These are phyloP conservation scores for Pseudocercospora fuligena DNA, from an alignment of 2,329 filamentous ascomycete species.

Conservation along the genomic window DNA sequence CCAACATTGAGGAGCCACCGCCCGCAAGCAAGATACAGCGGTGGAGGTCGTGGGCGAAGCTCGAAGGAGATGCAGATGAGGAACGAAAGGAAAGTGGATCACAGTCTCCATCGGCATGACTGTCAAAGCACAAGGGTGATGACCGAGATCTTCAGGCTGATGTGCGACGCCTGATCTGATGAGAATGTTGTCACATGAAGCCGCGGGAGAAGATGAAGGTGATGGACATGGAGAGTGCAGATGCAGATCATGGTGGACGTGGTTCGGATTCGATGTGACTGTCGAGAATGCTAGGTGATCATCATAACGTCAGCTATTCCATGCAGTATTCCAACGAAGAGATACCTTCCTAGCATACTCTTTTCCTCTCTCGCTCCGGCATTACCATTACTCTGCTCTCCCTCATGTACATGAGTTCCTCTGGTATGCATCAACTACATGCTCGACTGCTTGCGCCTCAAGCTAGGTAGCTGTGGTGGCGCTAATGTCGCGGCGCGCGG, in stretches of 20 bases:
- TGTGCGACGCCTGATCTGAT: no score
- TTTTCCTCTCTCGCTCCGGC: neutral
- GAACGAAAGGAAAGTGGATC: neutral
- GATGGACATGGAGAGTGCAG: neutral
- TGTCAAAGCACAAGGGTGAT: no score
- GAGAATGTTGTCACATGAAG: no score
- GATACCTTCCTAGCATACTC: slow-evolving; percentile 1
- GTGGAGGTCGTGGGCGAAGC: neutral
- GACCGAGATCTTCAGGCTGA: no score
- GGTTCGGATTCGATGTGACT: neutral
- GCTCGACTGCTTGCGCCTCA: slow-evolving; percentile 4
- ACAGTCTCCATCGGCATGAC: neutral
- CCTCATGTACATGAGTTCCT: slow-evolving; percentile 5
- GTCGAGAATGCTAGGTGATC: slow-evolving; percentile 6
- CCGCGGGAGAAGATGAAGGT: no score
- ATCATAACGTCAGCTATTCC: slow-evolving; percentile 2
- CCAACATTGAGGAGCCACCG: neutral
- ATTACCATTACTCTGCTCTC: slow-evolving; percentile 15
- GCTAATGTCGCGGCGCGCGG: slow-evolving; percentile 7
- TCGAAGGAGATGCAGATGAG: neutral
- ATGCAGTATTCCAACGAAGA: slow-evolving; percentile 14
- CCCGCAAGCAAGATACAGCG: neutral
- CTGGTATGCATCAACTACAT: slow-evolving; percentile 5
- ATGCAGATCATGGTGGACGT: neutral
- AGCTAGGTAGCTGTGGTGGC: neutral